phyloP scores from a whole-genome alignment of 164 flowering plant genomes.

The Nymphaea thermarum region DNA sequence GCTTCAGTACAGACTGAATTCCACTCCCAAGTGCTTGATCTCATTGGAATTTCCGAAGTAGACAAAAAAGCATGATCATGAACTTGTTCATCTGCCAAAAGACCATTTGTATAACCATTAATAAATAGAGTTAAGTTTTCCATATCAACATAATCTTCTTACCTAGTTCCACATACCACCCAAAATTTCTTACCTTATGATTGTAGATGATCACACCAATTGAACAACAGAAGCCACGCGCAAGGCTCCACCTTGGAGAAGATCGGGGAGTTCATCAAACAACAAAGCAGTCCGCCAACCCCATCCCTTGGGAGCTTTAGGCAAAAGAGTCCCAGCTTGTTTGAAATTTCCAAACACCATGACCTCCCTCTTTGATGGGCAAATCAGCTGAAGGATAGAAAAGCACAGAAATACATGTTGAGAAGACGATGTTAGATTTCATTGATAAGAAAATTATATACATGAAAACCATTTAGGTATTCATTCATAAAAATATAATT shows the following conservation, averaged over 20 bases:
- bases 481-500: too few species aligned
- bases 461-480: too few species aligned
- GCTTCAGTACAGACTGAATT: too few species aligned
- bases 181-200: conserved; percentile 6
- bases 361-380: conserved; percentile 94
- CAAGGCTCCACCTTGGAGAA: conserved; percentile 79
- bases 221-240: conserved; percentile 86
- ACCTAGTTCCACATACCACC: neutral
- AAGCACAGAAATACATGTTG: neutral
- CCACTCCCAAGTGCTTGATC: too few species aligned
- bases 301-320: conserved; percentile 99
- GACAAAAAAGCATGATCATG: too few species aligned
- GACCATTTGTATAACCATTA: too few species aligned
- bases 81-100: too few species aligned
- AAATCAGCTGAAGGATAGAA: conserved; percentile 41
- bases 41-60: too few species aligned
- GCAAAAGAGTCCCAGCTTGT: conserved; percentile 84
- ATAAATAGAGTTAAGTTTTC: too few species aligned
- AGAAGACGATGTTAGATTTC: neutral
- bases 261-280: conserved; percentile 82
- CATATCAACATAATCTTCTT: too few species aligned
- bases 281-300: conserved; percentile 94
- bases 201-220: conserved; percentile 33
- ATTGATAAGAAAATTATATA: too few species aligned
- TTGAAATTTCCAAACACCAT: conserved; percentile 89